Evolutionary conservation across 352 stramenopile genomes (phyloP), one percentile per base, ranked within the genome.

Genomic region (Pythium scleroteichum): DNA sequence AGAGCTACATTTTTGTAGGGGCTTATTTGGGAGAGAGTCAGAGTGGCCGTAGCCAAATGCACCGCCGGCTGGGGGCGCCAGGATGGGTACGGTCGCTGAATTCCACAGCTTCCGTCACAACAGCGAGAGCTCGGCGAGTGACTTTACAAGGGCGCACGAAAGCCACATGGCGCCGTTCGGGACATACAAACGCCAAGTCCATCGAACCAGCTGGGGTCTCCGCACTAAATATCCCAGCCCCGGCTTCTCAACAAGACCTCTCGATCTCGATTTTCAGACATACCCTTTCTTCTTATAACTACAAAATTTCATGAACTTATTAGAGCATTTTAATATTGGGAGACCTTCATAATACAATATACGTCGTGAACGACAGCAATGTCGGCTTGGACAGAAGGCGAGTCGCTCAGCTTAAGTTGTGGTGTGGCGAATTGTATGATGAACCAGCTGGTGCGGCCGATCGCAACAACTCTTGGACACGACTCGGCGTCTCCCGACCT

Each of bases 141-240:
- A 62, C 55, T 62, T 62, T 62, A 62, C 55, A 53, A 46, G 54
- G 55, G 53, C 55, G 55, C 55, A 48, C 20, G 45, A 27, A 33
- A 48, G 55, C 27, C 55, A 62, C 42, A 62, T 62, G 55, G 55
- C 46, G 52, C 39, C 46, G 55, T 38, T 55, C n/a, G 10, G 4
- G 14, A 22, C 45, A 56, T 62, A 62, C 55, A 55, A 55, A 42
- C 20, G 9, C n/a, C 33, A 62, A 62, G 55, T 62, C 29, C 33
- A 38, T 50, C 23, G 4, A 1, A 1, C 45, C 55, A 55, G 35
- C 55, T 62, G 55, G 45, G 9, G 29, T 55, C n/a, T 33, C 20
- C 35, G 55, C 54, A 62, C 16, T 45, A 26, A 45, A n/a, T 6
- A 24, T 27, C 35, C 26, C 35, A 33, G 22, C 45, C 48, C 49